Evolutionary conservation across 805 yeast species (phyloP).

Genomic region (Pichia eremophila): DNA sequence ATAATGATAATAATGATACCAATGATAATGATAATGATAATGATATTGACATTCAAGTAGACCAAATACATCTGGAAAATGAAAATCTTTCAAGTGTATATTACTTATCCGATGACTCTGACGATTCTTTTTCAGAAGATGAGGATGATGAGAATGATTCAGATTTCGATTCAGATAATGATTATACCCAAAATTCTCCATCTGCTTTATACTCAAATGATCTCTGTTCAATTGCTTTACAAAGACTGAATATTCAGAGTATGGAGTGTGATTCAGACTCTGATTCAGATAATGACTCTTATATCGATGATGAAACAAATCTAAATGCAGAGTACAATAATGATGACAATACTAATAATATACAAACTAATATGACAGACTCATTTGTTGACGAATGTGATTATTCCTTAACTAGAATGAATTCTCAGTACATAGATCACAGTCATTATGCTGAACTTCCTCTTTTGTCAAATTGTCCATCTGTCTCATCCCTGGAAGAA

Average conservation of each 20-base stretch:
- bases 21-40: constrained; percentile 5
- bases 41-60: constrained; percentile 9
- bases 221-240: not conserved
- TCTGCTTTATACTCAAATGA: not conserved
- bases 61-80: not conserved
- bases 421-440: not conserved
- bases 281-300: constrained; percentile 1
- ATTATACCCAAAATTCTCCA: too few species aligned
- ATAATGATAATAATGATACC: constrained; percentile 7
- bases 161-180: not conserved
- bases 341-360: not conserved
- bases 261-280: not conserved
- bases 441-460: constrained; percentile 16
- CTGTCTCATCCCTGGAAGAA: constrained; percentile 21
- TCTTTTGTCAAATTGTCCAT: constrained; percentile 21
- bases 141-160: constrained; percentile 1
- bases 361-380: not conserved
- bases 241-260: constrained; percentile 1
- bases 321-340: not conserved
- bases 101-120: constrained; percentile 20
- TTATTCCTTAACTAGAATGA: constrained; percentile 1
- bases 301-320: not conserved
- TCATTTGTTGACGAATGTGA: not conserved
- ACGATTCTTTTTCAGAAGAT: constrained; percentile 22
- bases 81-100: constrained; percentile 1